Evolutionary conservation across 164 flowering plant species (phyloP), one percentile per base, ranked within the genome.

Genomic region (Tetracentron sinense): DNA sequence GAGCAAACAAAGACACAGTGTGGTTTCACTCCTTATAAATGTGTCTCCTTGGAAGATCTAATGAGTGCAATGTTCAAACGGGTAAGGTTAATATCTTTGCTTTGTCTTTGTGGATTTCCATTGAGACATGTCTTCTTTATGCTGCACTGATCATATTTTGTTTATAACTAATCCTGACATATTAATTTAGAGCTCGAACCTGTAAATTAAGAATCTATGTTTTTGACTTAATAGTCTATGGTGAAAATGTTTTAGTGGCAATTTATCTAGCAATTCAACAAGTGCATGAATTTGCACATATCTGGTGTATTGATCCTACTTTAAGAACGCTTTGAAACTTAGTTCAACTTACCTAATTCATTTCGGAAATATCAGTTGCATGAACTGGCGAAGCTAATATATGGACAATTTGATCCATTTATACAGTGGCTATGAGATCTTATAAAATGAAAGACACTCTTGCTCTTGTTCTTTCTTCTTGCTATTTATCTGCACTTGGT

Each of bases 21-120:
- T 53, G 71, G 69, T 63, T 71, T 66, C 58, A 22, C 54, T 29
- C 60, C 73, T 26, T 71, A 68, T 70, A 68, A 27, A 55, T 63
- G 72, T 63, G 81, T 79, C 21, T 78, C 86, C n/a, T 79, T 85
- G 71, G 92, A 83, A 54, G 92, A 87, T 68, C 48, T 85, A 22
- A 77, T 79, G 68, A 69, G 65, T 54, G 70, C 82, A 14, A 72
- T 80, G 70, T 64, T 82, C 67, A 82, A 75, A 73, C 75, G 62
- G 83, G 88, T 82, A 76, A 64, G 25, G 21, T 47, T 15, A 47
- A 35, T 14, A 14, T 26, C 42, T 55, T n/a, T 53, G 26, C 54
- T 66, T 52, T 50, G 8, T 44, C 5, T 23, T 10, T 49, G 14
- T 29, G 21, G 6, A 11, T 44, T 8, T 44, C 19, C 19, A 44